These are phyloP conservation scores for Ogataea glucozyma DNA, from an alignment of 805 yeast species.

Conservation along the genomic window DNA sequence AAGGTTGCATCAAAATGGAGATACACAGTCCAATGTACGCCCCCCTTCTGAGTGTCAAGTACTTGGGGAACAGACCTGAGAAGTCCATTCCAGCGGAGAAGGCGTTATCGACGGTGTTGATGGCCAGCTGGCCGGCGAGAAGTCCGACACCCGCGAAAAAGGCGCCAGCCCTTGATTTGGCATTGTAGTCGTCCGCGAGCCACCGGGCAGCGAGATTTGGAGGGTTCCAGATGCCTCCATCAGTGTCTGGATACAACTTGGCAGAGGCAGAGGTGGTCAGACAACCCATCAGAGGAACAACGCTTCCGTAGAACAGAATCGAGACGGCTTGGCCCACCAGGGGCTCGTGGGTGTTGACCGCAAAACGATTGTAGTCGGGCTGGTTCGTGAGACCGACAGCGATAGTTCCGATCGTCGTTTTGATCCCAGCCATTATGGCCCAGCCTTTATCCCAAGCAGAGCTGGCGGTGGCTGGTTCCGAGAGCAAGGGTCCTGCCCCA, in stretches of 20 bases:
- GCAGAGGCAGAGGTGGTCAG: conserved; percentile 55
- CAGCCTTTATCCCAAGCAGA: conserved; percentile 37
- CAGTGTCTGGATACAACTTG: conserved; percentile 35
- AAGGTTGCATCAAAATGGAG: conserved; percentile 41
- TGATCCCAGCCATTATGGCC: conserved; percentile 43
- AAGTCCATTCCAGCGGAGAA: conserved; percentile 53
- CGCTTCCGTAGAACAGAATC: conserved; percentile 13
- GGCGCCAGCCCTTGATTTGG: conserved; percentile 46
- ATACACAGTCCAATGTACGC: conserved; percentile 40
- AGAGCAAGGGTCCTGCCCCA: conserved; percentile 32
- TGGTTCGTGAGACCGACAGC: conserved; percentile 43
- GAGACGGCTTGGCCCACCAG: conserved; percentile 15
- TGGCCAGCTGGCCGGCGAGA: conserved; percentile 38
- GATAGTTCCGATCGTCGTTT: conserved; percentile 41
- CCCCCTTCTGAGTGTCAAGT: conserved; percentile 46
- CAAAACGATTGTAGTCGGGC: conserved; percentile 43
- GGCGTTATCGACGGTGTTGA: conserved; percentile 41
- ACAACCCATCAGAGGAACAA: conserved; percentile 42
- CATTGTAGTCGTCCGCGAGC: conserved; percentile 37
- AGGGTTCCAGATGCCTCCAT: conserved; percentile 51
- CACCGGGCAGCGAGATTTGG: conserved; percentile 36
- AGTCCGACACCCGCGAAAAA: conserved; percentile 46
- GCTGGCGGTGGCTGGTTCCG: conserved; percentile 18
- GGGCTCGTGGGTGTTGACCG: conserved; percentile 22
- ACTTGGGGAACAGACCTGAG: conserved; percentile 47